Conservation (phyloP, 345 rosid genomes). For the Eucalyptus paniculata region DNA sequence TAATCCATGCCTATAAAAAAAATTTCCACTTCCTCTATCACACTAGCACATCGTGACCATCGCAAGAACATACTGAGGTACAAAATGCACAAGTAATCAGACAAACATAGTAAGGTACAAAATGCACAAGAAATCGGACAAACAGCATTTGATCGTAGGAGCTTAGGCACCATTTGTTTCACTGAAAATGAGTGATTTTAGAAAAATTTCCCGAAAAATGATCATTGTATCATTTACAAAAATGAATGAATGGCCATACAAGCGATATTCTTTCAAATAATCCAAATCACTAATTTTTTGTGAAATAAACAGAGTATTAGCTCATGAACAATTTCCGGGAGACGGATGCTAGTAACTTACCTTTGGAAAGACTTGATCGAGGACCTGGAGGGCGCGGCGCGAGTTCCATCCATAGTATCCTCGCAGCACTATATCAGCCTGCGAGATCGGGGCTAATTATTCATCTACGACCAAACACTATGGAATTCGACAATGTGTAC, state of each 20-base stretch:
- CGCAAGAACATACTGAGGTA: background rate
- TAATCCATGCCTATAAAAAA: background rate
- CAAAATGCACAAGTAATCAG: background rate
- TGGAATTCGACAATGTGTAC: background rate
- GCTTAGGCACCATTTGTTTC: background rate
- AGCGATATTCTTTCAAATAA: background rate
- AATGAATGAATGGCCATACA: background rate
- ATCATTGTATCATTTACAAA: background rate
- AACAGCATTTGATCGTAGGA: background rate
- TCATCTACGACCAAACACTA: background rate
- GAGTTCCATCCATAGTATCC: conserved; percentile 98
- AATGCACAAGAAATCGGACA: background rate
- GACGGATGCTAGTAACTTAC: background rate
- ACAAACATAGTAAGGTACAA: background rate
- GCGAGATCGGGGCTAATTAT: background rate
- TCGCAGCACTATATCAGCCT: conserved; percentile 85
- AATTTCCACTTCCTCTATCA: background rate
- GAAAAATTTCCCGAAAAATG: background rate
- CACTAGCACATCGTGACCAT: background rate
- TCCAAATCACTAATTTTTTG: background rate
- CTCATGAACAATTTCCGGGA: background rate
- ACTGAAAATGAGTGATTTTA: background rate
- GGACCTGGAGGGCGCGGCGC: conserved; percentile 69
- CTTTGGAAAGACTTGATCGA: conserved; percentile 83
- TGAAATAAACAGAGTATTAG: background rate